Percentiles rank a stretch among this genome's conserved stretches.
These are phyloP conservation scores for Picea mariana DNA, from an alignment of 83 land plant genomes.

Conservation along the genomic window DNA sequence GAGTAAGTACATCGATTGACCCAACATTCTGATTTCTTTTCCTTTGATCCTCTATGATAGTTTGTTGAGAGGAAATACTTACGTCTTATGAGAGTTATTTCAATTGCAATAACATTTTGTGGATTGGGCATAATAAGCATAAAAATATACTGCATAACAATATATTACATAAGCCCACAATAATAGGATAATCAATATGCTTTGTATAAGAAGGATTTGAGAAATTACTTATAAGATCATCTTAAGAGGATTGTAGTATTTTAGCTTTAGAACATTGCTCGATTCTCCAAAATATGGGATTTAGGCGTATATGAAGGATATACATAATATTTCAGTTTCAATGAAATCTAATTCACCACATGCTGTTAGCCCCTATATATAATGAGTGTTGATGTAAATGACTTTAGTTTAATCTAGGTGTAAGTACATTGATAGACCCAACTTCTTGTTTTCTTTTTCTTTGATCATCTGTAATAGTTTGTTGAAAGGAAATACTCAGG, in stretches of 20 bases:
- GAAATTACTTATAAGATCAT: not conserved
- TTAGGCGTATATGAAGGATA: not conserved
- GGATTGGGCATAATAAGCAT: not conserved
- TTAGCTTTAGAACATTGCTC: not conserved
- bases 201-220: not conserved
- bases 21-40: not conserved
- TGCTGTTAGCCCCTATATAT: no score
- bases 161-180: no score
- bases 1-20: slow-evolving; percentile 43
- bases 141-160: not conserved
- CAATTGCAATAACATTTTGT: not conserved
- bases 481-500: no score
- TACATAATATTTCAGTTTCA: no score
- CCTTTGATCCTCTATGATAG: not conserved
- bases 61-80: not conserved
- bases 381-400: no score
- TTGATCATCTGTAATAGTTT: no score
- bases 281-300: not conserved
- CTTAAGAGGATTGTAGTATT: not conserved
- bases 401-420: no score
- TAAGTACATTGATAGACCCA: no score
- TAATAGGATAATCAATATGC: not conserved
- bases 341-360: no score
- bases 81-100: not conserved
- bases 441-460: no score